Evolutionary conservation across 192 early-diverging fungal species (phyloP).

Genomic region (Paraglomus brasilianum): DNA sequence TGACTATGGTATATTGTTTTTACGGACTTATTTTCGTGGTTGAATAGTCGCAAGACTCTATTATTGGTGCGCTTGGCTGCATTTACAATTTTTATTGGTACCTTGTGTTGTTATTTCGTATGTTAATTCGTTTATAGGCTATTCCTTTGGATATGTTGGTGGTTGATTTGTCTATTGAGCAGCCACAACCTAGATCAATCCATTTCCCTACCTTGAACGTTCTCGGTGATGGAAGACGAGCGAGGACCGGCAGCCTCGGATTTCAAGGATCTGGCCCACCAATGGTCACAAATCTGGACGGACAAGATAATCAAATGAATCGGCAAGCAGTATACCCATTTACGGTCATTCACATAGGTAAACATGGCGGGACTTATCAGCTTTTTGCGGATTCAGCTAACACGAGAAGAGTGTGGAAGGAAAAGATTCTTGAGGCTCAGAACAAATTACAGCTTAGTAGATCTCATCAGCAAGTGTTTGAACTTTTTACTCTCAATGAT

Average conservation of each 20-base stretch:
- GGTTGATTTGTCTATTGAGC: slow-evolving; percentile 53
- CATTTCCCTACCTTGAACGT: slow-evolving; percentile 32
- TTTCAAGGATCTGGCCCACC: slow-evolving; percentile 32
- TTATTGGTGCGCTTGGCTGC: slow-evolving; percentile 29
- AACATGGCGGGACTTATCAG: slow-evolving; percentile 64
- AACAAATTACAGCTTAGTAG: slow-evolving; percentile 51
- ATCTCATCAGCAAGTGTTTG: slow-evolving; percentile 50
- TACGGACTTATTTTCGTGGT: too few relatives aligned
- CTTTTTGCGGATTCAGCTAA: slow-evolving; percentile 74
- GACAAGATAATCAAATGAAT: background rate
- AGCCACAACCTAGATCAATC: slow-evolving; percentile 21
- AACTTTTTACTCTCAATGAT: slow-evolving; percentile 40
- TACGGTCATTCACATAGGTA: slow-evolving; percentile 74
- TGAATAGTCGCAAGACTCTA: too few relatives aligned
- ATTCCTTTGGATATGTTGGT: slow-evolving; percentile 79
- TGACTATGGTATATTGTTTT: too few relatives aligned
- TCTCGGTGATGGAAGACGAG: slow-evolving; percentile 29
- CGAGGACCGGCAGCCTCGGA: slow-evolving; percentile 18
- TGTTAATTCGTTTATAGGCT: slow-evolving; percentile 43
- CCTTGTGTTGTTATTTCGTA: background rate
- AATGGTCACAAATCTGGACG: slow-evolving; percentile 11
- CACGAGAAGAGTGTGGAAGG: slow-evolving; percentile 78
- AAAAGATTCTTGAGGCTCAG: slow-evolving; percentile 59
- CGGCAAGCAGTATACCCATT: slow-evolving; percentile 64
- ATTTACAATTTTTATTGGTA: slow-evolving; percentile 39